Evolutionary conservation across 768 basidiomycete genomes (phyloP).

Genomic region (Tulasnella sp.): DNA sequence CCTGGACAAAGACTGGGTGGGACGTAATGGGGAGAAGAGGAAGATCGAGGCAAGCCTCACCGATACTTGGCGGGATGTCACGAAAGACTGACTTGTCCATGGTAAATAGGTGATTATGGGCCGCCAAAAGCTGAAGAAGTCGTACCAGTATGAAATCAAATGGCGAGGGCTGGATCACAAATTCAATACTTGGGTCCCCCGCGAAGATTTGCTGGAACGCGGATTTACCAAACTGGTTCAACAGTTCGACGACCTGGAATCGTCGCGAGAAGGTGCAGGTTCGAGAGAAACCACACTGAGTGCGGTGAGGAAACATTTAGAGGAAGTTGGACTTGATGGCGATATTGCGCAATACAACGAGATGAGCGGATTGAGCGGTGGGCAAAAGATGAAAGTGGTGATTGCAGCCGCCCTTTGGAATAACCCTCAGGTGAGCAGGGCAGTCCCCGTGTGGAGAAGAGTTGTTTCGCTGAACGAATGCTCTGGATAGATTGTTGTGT

Average conservation of each 20-base stretch:
- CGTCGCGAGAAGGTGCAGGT: conserved; percentile 91
- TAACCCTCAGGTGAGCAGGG: conserved; percentile 57
- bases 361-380: conserved; percentile 87
- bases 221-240: conserved; percentile 84
- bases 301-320: conserved; percentile 80
- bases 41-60: conserved; percentile 66
- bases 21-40: conserved; percentile 80
- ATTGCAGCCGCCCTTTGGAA: conserved; percentile 95
- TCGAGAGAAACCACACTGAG: conserved; percentile 71
- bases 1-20: conserved; percentile 79
- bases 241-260: conserved; percentile 93
- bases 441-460: too few species aligned
- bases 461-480: background rate
- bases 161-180: conserved; percentile 75
- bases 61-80: conserved; percentile 1
- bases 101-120: conserved; percentile 73
- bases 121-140: conserved; percentile 94
- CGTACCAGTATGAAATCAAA: conserved; percentile 86
- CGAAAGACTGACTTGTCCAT: conserved; percentile 8
- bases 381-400: conserved; percentile 95
- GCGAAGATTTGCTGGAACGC: conserved; percentile 73
- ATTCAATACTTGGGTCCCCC: conserved; percentile 85
- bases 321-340: conserved; percentile 92
- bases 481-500: conserved; percentile 24
- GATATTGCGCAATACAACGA: conserved; percentile 99